Percentiles rank a stretch among this genome's conserved stretches.
phyloP scores from a whole-genome alignment of 169 alveolate genomes.

The Plasmodium falciparum region DNA sequence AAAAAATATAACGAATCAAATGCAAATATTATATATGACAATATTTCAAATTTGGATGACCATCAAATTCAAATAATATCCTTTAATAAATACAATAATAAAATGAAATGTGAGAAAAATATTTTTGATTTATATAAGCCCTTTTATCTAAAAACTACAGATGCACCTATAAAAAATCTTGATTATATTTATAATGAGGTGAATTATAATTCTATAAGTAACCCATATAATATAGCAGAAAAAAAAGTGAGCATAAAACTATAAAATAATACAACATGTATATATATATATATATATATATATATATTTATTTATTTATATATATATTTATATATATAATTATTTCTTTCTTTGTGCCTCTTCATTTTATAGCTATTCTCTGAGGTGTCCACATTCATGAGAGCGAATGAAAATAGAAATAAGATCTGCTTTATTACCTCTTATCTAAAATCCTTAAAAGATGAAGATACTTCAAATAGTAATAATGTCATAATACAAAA shows the following conservation, averaged over 20 bases:
- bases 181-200: constrained; percentile 39
- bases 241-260: constrained; percentile 9
- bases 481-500: not conserved
- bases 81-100: constrained; percentile 28
- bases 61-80: constrained; percentile 52
- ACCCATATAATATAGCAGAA: constrained; percentile 61
- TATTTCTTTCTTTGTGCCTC: constrained; percentile 4
- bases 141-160: constrained; percentile 45
- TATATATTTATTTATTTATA: not conserved
- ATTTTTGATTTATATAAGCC: constrained; percentile 58
- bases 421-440: constrained; percentile 65
- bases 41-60: constrained; percentile 17
- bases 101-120: constrained; percentile 69
- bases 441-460: constrained; percentile 49
- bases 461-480: not conserved
- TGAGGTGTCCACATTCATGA: constrained; percentile 32
- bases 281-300: constrained; percentile 2
- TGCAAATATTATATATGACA: not conserved
- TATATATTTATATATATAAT: not conserved
- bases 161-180: constrained; percentile 12
- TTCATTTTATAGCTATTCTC: constrained; percentile 34
- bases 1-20: constrained; percentile 30
- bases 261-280: not conserved
- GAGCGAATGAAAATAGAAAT: constrained; percentile 39
- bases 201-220: constrained; percentile 31